A percentile compares a stretch with the other conserved stretches of the same genome.
Conservation (phyloP, 2,329 filamentous ascomycete genomes). For the Phaeosphaeria sp. region DNA sequence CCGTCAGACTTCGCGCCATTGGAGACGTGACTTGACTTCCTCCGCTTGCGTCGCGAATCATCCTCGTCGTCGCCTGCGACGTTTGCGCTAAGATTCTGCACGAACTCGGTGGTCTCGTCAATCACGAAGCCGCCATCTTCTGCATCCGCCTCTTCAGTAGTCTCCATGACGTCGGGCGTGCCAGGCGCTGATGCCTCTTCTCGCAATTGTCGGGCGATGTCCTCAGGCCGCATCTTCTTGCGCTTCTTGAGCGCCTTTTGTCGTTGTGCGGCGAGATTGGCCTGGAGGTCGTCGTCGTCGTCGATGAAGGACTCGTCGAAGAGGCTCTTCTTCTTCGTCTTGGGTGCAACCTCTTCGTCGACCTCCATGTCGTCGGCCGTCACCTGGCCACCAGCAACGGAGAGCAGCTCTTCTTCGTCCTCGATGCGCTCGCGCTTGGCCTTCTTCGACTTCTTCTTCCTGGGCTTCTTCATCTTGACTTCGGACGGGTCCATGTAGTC, state of each 20-base stretch:
- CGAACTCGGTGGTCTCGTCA: slow-evolving; percentile 94
- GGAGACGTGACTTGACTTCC: slow-evolving; percentile 42
- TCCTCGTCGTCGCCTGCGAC: slow-evolving; percentile 30
- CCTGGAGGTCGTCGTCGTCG: slow-evolving; percentile 92
- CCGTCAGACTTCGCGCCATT: slow-evolving; percentile 30
- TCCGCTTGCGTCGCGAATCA: slow-evolving; percentile 58
- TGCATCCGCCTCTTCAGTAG: slow-evolving; percentile 60
- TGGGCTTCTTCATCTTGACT: slow-evolving; percentile 80
- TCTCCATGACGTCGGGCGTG: slow-evolving; percentile 60
- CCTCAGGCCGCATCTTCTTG: slow-evolving; percentile 84
- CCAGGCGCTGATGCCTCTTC: slow-evolving; percentile 63
- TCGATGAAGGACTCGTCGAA: slow-evolving; percentile 78
- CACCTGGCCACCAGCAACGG: slow-evolving; percentile 42
- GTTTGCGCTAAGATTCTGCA: slow-evolving; percentile 75
- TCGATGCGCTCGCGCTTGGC: slow-evolving; percentile 48
- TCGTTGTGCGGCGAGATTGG: slow-evolving; percentile 82
- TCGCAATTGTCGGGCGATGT: slow-evolving; percentile 80
- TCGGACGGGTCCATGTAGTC: slow-evolving; percentile 89
- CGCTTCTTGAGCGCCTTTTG: slow-evolving; percentile 87
- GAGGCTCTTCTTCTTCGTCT: slow-evolving; percentile 68
- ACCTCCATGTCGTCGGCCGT: slow-evolving; percentile 71
- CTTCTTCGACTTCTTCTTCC: slow-evolving; percentile 43
- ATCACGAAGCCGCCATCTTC: slow-evolving; percentile 79
- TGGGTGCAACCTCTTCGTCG: slow-evolving; percentile 56
- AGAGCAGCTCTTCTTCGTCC: slow-evolving; percentile 66